These are phyloP conservation scores for Cephalotrichum gorgonifer DNA, from an alignment of 2,329 filamentous ascomycete species.

Conservation along the genomic window DNA sequence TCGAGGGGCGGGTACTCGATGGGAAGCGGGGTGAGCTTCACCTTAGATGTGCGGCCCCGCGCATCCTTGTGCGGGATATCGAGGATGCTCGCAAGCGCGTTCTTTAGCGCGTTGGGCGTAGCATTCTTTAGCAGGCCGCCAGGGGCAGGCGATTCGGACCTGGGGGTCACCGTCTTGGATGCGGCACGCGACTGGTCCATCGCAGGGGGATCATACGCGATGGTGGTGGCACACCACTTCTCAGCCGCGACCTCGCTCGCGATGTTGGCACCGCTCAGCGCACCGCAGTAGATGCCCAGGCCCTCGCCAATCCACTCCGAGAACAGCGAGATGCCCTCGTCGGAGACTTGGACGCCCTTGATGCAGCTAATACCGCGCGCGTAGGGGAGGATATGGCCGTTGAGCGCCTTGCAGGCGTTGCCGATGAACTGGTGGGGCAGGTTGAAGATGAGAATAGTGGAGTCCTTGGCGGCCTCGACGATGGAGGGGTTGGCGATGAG, in stretches of 20 bases:
- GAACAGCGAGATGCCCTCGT: constrained; percentile 79
- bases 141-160: constrained; percentile 33
- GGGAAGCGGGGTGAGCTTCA: constrained; percentile 66
- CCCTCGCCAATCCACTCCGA: constrained; percentile 88
- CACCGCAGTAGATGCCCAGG: constrained; percentile 92
- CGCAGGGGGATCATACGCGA: constrained; percentile 87
- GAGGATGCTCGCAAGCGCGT: constrained; percentile 41
- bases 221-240: constrained; percentile 95
- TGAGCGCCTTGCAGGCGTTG: constrained; percentile 72
- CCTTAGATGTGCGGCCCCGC: constrained; percentile 55
- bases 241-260: constrained; percentile 89
- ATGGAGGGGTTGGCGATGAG: constrained; percentile 76
- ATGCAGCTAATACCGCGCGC: constrained; percentile 94
- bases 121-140: too few relatives aligned
- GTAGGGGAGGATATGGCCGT: constrained; percentile 82
- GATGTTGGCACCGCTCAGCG: constrained; percentile 91
- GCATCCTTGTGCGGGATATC: constrained; percentile 58
- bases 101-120: constrained; percentile 34
- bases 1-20: constrained; percentile 77
- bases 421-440: constrained; percentile 92
- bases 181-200: constrained; percentile 69
- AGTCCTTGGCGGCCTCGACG: constrained; percentile 67
- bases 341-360: constrained; percentile 90
- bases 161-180: constrained; percentile 35
- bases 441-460: constrained; percentile 91